These are phyloP conservation scores for Ceratocystis cacaofunesta DNA, from an alignment of 2,329 filamentous ascomycete species.

Conservation along the genomic window DNA sequence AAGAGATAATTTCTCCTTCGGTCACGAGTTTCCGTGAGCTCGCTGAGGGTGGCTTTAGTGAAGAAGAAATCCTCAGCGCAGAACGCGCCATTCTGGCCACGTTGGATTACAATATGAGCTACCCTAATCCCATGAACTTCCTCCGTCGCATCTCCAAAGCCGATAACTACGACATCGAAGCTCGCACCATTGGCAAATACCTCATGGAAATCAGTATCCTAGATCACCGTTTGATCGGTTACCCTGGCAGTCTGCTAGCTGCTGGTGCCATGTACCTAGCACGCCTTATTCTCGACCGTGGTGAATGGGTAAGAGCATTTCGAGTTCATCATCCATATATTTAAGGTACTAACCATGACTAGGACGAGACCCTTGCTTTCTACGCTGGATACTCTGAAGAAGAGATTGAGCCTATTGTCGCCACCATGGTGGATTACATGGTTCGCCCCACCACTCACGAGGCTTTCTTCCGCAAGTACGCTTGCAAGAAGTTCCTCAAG, in stretches of 20 bases:
- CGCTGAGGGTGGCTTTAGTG: constrained; percentile 88
- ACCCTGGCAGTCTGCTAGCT: constrained; percentile 76
- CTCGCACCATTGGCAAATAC: constrained; percentile 92
- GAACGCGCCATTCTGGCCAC: constrained; percentile 86
- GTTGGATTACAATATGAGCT: constrained; percentile 92
- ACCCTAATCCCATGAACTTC: constrained; percentile 99
- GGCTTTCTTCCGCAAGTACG: constrained; percentile 99
- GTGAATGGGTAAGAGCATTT: constrained; percentile 62
- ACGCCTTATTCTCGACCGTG: constrained; percentile 76
- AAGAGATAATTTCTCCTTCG: constrained; percentile 92
- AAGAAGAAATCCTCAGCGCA: constrained; percentile 90
- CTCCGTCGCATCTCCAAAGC: constrained; percentile 96
- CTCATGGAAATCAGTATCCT: constrained; percentile 92
- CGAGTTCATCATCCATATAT: background rate
- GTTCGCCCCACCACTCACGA: constrained; percentile 81
- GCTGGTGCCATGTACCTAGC: constrained; percentile 92
- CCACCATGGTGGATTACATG: constrained; percentile 93
- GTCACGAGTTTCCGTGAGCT: constrained; percentile 95
- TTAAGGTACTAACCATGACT: constrained; percentile 22
- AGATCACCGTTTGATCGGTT: constrained; percentile 85
- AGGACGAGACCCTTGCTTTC: constrained; percentile 74
- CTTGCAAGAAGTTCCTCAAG: constrained; percentile 98
- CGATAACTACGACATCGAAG: constrained; percentile 98
- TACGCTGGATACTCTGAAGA: constrained; percentile 90
- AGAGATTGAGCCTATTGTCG: constrained; percentile 82